These are phyloP conservation scores for Agaricus subrufescens DNA, from an alignment of 768 basidiomycete genomes.

Conservation along the genomic window DNA sequence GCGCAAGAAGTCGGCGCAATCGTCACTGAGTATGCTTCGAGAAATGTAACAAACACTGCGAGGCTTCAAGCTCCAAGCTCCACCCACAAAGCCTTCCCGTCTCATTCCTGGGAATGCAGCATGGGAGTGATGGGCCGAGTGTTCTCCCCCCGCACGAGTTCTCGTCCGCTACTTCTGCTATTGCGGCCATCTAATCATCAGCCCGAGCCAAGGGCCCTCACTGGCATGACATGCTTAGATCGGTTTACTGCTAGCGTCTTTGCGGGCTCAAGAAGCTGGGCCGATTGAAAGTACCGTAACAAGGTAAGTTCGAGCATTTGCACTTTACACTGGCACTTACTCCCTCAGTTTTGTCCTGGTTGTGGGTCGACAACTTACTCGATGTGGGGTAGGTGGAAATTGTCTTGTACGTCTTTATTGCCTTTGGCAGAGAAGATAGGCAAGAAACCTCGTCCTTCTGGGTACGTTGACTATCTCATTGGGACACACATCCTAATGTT, in stretches of 20 bases:
- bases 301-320: conserved; percentile 39
- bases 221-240: conserved; percentile 45
- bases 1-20: conserved; percentile 41
- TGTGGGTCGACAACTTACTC: conserved; percentile 82
- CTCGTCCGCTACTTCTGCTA: conserved; percentile 44
- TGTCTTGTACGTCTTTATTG: conserved; percentile 69
- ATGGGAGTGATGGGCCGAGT: conserved; percentile 24
- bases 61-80: conserved; percentile 33
- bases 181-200: conserved; percentile 40
- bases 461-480: conserved; percentile 36
- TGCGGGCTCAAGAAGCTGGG: conserved; percentile 72
- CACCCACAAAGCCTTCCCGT: conserved; percentile 42
- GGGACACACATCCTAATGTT: conserved; percentile 1
- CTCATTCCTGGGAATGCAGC: conserved; percentile 75
- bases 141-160: conserved; percentile 68
- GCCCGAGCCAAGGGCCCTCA: conserved; percentile 55
- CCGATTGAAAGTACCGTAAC: conserved; percentile 93
- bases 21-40: conserved; percentile 23
- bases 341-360: conserved; percentile 74
- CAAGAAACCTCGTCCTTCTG: conserved; percentile 65
- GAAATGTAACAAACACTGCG: conserved; percentile 45
- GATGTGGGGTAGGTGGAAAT: conserved; percentile 96
- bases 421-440: conserved; percentile 69
- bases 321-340: neutral
- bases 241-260: conserved; percentile 69